These are phyloP conservation scores for Cucumis melo DNA, from an alignment of 306 rosid genomes.

Conservation along the genomic window DNA sequence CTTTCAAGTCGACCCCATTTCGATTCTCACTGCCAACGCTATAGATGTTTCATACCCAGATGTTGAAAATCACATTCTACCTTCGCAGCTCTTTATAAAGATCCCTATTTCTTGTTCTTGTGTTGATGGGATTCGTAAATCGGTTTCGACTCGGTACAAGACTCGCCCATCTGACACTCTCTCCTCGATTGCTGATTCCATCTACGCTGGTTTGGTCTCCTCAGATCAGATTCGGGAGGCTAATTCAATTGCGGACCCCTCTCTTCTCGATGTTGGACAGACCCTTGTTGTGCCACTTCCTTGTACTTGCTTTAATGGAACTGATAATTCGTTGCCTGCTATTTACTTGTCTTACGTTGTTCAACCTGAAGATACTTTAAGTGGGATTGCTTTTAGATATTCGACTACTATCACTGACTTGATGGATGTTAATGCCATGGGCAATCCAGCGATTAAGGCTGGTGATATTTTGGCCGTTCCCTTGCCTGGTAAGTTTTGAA, in stretches of 20 bases:
- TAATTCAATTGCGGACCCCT: conserved; percentile 59
- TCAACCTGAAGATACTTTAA: conserved; percentile 41
- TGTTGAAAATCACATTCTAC: conserved; percentile 88
- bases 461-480: conserved; percentile 87
- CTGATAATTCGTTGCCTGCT: conserved; percentile 82
- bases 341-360: conserved; percentile 86
- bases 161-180: conserved; percentile 77
- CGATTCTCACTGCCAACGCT: conserved; percentile 76
- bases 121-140: conserved; percentile 84
- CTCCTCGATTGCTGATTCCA: conserved; percentile 56
- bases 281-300: conserved; percentile 78
- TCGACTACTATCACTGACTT: conserved; percentile 80
- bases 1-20: conserved; percentile 78
- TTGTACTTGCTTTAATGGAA: conserved; percentile 92
- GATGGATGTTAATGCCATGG: conserved; percentile 98
- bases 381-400: conserved; percentile 59
- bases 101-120: conserved; percentile 77
- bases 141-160: conserved; percentile 64
- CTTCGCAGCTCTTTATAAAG: conserved; percentile 65
- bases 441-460: conserved; percentile 43
- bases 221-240: conserved; percentile 90
- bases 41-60: conserved; percentile 88
- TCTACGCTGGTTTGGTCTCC: conserved; percentile 74
- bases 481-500: conserved; percentile 41
- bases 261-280: conserved; percentile 76